Conservation (phyloP, 129 eudicot species). For the Solidago caesia region DNA sequence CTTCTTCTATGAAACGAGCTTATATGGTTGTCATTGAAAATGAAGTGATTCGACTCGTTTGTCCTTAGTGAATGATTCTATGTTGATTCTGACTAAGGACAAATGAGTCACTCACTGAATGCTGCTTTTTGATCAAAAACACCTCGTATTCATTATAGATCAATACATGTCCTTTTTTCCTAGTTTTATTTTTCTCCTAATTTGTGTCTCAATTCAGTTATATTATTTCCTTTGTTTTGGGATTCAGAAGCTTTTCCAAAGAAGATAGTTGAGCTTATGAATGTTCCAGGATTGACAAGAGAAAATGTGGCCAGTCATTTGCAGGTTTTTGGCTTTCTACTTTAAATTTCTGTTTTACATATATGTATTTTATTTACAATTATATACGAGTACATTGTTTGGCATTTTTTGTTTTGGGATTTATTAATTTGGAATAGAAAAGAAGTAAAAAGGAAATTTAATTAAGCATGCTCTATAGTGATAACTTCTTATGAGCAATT, state of each 20-base stretch:
- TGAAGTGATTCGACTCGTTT: background rate
- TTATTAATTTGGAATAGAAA: slow-evolving; percentile 8
- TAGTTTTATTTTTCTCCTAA: background rate
- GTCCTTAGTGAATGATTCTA: background rate
- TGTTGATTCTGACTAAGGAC: background rate
- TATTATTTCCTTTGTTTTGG: slow-evolving; percentile 19
- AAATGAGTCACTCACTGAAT: slow-evolving; percentile 4
- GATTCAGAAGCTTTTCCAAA: slow-evolving; percentile 38
- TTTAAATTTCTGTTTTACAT: background rate
- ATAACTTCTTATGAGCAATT: slow-evolving; percentile 23
- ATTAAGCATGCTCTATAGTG: slow-evolving; percentile 24
- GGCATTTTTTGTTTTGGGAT: background rate
- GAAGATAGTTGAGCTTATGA: slow-evolving; percentile 47
- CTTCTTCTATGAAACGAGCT: background rate
- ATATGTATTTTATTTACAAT: background rate
- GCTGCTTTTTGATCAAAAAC: background rate
- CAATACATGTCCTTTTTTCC: background rate
- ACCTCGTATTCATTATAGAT: background rate
- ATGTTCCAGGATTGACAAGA: slow-evolving; percentile 41
- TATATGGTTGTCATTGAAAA: slow-evolving; percentile 3
- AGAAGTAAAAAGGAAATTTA: slow-evolving; percentile 15
- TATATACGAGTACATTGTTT: background rate
- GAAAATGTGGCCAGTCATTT: slow-evolving; percentile 49
- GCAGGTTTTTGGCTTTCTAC: slow-evolving; percentile 44
- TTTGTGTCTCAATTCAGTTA: slow-evolving; percentile 1